These are phyloP conservation scores for Sodiomyces alkalinus DNA, from an alignment of 2,329 filamentous ascomycete genomes.

Conservation along the genomic window DNA sequence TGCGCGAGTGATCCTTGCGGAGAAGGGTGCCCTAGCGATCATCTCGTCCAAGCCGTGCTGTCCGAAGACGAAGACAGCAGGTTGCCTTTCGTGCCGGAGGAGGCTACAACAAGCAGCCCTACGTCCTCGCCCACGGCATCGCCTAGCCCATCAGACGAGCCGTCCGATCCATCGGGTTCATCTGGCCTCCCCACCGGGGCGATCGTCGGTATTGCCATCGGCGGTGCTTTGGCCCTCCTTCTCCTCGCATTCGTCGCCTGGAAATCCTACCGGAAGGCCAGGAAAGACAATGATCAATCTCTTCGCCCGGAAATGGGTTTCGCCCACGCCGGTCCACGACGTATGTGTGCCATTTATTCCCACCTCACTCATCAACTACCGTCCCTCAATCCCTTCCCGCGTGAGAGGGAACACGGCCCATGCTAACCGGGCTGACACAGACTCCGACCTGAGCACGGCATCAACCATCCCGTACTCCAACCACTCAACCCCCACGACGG, in stretches of 20 bases:
- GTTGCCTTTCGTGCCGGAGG: slow-evolving; percentile 5
- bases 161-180: background rate
- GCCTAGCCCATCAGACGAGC: background rate
- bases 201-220: slow-evolving; percentile 10
- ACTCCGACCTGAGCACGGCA: slow-evolving; percentile 2
- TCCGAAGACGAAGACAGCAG: slow-evolving; percentile 8
- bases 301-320: slow-evolving; percentile 5
- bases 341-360: slow-evolving; percentile 1
- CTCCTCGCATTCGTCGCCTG: slow-evolving; percentile 5
- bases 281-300: slow-evolving; percentile 5
- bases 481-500: slow-evolving; percentile 1
- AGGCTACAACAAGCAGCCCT: slow-evolving; percentile 1
- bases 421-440: slow-evolving; percentile 1
- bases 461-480: slow-evolving; percentile 1
- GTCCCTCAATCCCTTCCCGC: background rate
- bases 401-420: background rate
- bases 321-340: too few species aligned
- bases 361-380: background rate
- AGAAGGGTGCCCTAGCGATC: slow-evolving; percentile 10
- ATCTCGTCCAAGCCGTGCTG: slow-evolving; percentile 12
- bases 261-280: slow-evolving; percentile 5
- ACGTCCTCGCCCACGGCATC: background rate
- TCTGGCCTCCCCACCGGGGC: slow-evolving; percentile 5
- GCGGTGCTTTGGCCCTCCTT: slow-evolving; percentile 4
- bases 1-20: slow-evolving; percentile 19